Evolutionary conservation across 805 yeast genomes (phyloP).

Genomic region (Kodamaea kaohsiungensis): DNA sequence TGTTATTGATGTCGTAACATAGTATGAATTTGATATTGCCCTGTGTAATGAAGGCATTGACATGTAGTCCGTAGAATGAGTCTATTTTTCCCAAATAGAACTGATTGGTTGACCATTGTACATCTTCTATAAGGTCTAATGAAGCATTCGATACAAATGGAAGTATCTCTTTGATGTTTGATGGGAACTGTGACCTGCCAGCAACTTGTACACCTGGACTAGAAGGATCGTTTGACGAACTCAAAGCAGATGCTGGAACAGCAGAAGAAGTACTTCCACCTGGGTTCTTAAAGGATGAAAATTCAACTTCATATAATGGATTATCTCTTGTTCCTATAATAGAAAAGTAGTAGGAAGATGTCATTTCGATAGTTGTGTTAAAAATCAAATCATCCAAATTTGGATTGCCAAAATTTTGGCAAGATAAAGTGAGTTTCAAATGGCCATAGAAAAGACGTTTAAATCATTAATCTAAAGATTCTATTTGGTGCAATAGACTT

Average conservation of each 20-base stretch:
- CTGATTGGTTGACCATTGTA: slow-evolving; percentile 72
- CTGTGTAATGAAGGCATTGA: slow-evolving; percentile 86
- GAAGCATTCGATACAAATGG: slow-evolving; percentile 91
- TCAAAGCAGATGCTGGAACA: slow-evolving; percentile 6
- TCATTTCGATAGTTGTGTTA: slow-evolving; percentile 9
- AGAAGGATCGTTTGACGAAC: background rate
- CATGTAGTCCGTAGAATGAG: slow-evolving; percentile 75
- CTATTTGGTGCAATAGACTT: too few relatives aligned
- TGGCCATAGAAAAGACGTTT: too few relatives aligned
- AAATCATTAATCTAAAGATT: too few relatives aligned
- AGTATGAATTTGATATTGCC: slow-evolving; percentile 83
- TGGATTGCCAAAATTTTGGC: background rate
- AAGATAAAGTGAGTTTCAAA: too few relatives aligned
- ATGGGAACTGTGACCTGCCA: slow-evolving; percentile 64
- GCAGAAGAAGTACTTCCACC: slow-evolving; percentile 7
- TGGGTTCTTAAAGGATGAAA: slow-evolving; percentile 60
- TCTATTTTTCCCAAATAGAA: slow-evolving; percentile 79
- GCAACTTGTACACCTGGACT: slow-evolving; percentile 17
- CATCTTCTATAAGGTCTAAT: slow-evolving; percentile 86
- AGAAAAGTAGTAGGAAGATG: slow-evolving; percentile 73
- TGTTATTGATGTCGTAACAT: slow-evolving; percentile 37
- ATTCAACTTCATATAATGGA: slow-evolving; percentile 86
- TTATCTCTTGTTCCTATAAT: slow-evolving; percentile 84
- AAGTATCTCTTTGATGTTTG: slow-evolving; percentile 72
- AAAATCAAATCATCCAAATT: background rate